Base-by-base conservation (phyloP, 164 flowering plant genomes). In the Aristolochia contorta region DNA sequence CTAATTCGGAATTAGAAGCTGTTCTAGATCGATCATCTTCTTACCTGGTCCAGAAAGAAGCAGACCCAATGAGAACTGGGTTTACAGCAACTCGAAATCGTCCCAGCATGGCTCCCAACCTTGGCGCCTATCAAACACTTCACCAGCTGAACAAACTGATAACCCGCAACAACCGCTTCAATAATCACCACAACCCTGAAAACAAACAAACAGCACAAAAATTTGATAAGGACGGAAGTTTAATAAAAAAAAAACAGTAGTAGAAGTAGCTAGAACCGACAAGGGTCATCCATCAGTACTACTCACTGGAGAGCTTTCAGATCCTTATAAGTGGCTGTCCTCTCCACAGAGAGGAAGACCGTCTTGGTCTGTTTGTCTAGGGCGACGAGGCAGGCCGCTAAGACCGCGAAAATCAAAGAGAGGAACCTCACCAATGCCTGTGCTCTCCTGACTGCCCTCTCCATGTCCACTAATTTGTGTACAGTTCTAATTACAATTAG, bases 41-140 rank as follows among this genome's bases (percentile, higher is more conserved):
- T 58, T 74, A 85, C 95, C 87, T 87, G 95, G 71, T 88, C 96
- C 53, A 84, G 50, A 9, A 84, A 60, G 69, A 81, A 78, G 59
- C 51, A 66, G 50, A 67, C 14, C 91, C 96, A 85, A 19, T 75
- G 74, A 6, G 69, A 43, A 52, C 57, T 53, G 27, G 6, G 53
- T 54, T 57, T 48, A 8, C 62, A 57, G 19, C 50, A 33, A 9
- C 46, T 58, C 22, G 52, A 53, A 52, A 46, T 56, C 55, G 59
- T 60, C 21, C 62, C 43, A 21, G 59, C 57, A 49, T 62, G 16
- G 48, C 60, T 60, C 21, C 62, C 43, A 21, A 61, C 57, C 52
- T 62, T 19, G 48, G 43, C 20, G 6, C 54, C 62, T 32, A 69
- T 12, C 54, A 66, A 52, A 43, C 66, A 56, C 47, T 70, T 71